Evolutionary conservation across 2,329 filamentous ascomycete species (phyloP).

Genomic region (Pseudofabraea citricarpa): DNA sequence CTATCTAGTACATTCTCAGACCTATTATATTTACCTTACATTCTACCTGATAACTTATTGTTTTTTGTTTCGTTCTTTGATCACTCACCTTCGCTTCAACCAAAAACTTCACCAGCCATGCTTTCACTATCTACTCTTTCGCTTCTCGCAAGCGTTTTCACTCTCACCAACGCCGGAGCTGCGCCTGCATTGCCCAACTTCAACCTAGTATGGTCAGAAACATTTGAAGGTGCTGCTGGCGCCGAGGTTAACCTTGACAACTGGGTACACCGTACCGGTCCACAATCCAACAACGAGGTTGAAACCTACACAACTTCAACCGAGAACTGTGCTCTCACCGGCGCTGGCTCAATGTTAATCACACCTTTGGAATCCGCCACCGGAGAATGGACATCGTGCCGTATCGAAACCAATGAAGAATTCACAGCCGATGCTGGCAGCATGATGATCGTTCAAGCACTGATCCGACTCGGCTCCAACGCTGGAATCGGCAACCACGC

Average conservation of each 20-base stretch:
- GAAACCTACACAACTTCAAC: conserved; percentile 13
- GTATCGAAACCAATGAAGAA: conserved; percentile 12
- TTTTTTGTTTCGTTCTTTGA: neutral
- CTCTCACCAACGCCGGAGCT: conserved; percentile 5
- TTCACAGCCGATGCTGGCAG: conserved; percentile 10
- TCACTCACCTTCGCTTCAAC: neutral
- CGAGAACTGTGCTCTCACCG: conserved; percentile 12
- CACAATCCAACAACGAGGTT: conserved; percentile 15
- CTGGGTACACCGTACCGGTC: conserved; percentile 13
- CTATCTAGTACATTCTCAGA: neutral
- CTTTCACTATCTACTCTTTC: neutral
- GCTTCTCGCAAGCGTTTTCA: conserved; percentile 7
- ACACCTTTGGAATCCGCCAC: conserved; percentile 8
- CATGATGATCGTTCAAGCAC: conserved; percentile 16
- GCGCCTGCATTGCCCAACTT: conserved; percentile 11
- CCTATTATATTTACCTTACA: neutral
- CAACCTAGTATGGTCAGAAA: conserved; percentile 15
- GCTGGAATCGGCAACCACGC: neutral
- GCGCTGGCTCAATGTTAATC: conserved; percentile 12
- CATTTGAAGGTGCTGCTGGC: conserved; percentile 8
- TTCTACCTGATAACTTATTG: neutral
- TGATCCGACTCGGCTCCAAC: conserved; percentile 13
- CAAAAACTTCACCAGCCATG: neutral
- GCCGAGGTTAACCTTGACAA: conserved; percentile 8
- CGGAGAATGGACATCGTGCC: conserved; percentile 20